Percentiles rank a stretch among this genome's conserved stretches.
Evolutionary conservation across 208 protist genomes (phyloP).

Genomic region (Acanthamoeba triangularis): DNA sequence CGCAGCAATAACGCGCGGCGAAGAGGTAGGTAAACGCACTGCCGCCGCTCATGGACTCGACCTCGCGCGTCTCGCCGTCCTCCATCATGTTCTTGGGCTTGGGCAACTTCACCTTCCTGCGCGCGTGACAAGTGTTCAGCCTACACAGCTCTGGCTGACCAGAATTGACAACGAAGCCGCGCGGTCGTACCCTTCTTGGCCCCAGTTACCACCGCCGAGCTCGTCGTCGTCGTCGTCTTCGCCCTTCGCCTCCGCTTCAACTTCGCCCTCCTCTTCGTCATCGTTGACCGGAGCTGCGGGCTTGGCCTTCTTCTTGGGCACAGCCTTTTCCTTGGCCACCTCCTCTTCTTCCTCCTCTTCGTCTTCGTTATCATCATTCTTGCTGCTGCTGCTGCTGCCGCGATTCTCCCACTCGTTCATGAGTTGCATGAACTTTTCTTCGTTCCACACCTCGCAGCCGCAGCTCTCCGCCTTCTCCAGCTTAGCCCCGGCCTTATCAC

Average conservation of each 20-base stretch:
- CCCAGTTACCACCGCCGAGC: background rate
- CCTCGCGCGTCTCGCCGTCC: constrained; percentile 25
- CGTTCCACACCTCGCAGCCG: constrained; percentile 41
- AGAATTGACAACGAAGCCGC: background rate
- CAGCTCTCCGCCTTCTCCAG: constrained; percentile 26
- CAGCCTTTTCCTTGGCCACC: background rate
- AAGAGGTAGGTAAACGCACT: constrained; percentile 50
- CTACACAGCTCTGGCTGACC: background rate
- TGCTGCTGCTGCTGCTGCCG: background rate
- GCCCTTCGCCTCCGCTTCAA: background rate
- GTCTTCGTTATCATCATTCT: background rate
- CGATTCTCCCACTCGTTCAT: constrained; percentile 1
- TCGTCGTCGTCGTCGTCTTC: background rate
- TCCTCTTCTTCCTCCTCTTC: background rate
- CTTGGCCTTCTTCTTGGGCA: background rate
- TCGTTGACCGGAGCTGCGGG: background rate
- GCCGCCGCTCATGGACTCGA: constrained; percentile 34
- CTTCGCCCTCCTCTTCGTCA: background rate
- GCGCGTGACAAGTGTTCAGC: background rate
- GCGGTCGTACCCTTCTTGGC: background rate
- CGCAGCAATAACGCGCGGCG: no score
- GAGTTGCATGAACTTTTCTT: constrained; percentile 55
- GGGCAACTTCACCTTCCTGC: background rate
- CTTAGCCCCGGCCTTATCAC: constrained; percentile 45
- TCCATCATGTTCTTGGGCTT: constrained; percentile 4